Evolutionary conservation across 164 flowering plant genomes (phyloP), one percentile per base, ranked within the genome.

Genomic region (Annona cherimola): DNA sequence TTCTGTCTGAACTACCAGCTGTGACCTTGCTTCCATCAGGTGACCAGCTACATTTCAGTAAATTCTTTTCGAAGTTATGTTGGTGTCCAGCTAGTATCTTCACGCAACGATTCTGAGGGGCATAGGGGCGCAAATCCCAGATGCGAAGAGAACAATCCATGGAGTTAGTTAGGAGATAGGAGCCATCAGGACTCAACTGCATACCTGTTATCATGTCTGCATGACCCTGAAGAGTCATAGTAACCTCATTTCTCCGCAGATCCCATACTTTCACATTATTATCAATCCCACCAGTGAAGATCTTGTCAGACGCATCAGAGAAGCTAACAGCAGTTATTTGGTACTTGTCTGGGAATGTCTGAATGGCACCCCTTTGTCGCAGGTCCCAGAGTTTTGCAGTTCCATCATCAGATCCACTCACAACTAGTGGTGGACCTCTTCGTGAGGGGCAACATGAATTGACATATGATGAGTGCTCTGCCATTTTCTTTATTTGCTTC

Each of bases 61-160:
- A 75, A 78, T 89, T 95, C 90, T 93, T 90, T 73, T 95, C 99
- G 66, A 95, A 86, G 81, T 95, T 95, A 85, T 95, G 99, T 66
- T 90, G 99, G 78, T 95, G 96, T 11, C 98, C 99, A 77, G 89
- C 90, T 59, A 95, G 69, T 50, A 91, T 79, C 87, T 95, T 95
- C 79, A 95, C 94, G 74, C 97, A 93, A 1, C 99, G 94, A 65
- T 95, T 91, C 72, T 91, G 94, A 3, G 98, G 97, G 42, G 99
- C 99, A 79, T 95, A 95, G 0, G 99, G 99, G 9, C 99, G 91
- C 94, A 95, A 87, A 76, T 95, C 99, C 99, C 99, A 95, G 39
- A 93, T 85, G 76, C 96, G 88, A 44, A 95, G 94, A 74, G 89
- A 85, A 81, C 93, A 86, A 74, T 95, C 99, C 99, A 95, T 95